Conservation (phyloP, 2,329 filamentous ascomycete genomes). For the Leptoxyphium fumago region DNA sequence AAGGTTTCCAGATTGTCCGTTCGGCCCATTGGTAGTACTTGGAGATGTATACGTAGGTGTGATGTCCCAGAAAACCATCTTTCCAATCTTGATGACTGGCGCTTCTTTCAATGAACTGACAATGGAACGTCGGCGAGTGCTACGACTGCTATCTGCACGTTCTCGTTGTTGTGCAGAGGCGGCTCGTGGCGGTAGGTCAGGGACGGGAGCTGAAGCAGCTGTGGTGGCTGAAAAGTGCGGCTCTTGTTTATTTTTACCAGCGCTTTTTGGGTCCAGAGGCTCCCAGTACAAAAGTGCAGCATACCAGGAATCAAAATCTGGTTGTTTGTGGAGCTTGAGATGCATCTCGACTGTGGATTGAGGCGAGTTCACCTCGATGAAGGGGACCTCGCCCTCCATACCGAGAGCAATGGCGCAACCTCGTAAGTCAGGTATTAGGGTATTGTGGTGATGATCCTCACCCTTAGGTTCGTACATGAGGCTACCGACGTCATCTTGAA, state of each 20-base stretch:
- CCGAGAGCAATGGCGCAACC: conserved; percentile 52
- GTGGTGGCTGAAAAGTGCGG: conserved; percentile 4
- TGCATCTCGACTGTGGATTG: conserved; percentile 46
- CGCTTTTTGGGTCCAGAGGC: conserved; percentile 48
- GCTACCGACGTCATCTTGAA: conserved; percentile 60
- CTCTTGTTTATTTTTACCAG: conserved; percentile 37
- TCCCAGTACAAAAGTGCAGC: conserved; percentile 72
- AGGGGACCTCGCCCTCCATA: conserved; percentile 33
- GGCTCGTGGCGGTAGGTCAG: conserved; percentile 6
- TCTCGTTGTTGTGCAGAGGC: conserved; percentile 8
- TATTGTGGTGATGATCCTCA: conserved; percentile 47
- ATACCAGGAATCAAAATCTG: conserved; percentile 66
- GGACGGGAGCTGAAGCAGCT: conserved; percentile 6
- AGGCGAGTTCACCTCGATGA: conserved; percentile 37
- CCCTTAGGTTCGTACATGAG: conserved; percentile 62
- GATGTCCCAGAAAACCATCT: conserved; percentile 66
- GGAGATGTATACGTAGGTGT: conserved; percentile 34
- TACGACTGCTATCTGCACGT: conserved; percentile 14
- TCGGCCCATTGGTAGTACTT: conserved; percentile 6
- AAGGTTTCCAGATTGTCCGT: conserved; percentile 6
- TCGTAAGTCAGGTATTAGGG: conserved; percentile 57
- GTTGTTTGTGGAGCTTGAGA: conserved; percentile 46
- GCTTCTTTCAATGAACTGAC: conserved; percentile 44
- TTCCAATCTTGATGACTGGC: conserved; percentile 77
- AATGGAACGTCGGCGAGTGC: conserved; percentile 29